A percentile compares a stretch with the other conserved stretches of the same genome.
These are phyloP conservation scores for Scedosporium minutisporum DNA, from an alignment of 2,329 filamentous ascomycete species.

Conservation along the genomic window DNA sequence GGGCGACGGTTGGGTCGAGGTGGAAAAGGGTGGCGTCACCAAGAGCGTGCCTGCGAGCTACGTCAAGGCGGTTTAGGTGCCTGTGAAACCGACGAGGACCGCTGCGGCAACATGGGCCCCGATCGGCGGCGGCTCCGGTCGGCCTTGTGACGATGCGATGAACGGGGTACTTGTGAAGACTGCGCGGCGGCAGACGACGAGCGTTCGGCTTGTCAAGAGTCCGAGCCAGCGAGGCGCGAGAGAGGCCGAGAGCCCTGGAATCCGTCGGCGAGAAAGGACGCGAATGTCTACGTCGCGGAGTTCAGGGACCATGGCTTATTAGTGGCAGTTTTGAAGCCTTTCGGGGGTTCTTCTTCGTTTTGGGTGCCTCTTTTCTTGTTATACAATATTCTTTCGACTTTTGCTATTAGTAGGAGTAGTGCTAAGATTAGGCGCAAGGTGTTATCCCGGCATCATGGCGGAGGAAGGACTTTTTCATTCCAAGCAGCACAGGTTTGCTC, in stretches of 20 bases:
- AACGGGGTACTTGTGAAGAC: slow-evolving; percentile 3
- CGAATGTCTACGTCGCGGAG: background rate
- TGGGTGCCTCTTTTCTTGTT: background rate
- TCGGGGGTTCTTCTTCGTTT: background rate
- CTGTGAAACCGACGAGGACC: background rate
- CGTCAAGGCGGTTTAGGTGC: slow-evolving; percentile 59
- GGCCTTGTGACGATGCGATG: background rate
- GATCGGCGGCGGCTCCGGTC: background rate
- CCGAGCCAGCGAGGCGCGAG: slow-evolving; percentile 2
- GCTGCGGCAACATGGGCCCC: background rate
- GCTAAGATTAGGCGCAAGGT: background rate
- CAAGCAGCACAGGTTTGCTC: background rate
- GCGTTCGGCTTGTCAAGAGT: slow-evolving; percentile 6
- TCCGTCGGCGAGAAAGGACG: background rate
- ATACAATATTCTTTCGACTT: background rate
- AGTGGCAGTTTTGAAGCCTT: background rate
- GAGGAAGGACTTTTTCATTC: background rate
- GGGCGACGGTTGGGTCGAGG: slow-evolving; percentile 94
- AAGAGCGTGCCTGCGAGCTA: slow-evolving; percentile 94
- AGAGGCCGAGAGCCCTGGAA: background rate
- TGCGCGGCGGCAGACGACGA: slow-evolving; percentile 5
- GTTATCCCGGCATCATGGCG: background rate
- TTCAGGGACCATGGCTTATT: background rate
- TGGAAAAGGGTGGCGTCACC: slow-evolving; percentile 78
- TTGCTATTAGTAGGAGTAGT: background rate